Base-by-base conservation (phyloP, 208 protist genomes). In the Wallacemonas sp. region DNA sequence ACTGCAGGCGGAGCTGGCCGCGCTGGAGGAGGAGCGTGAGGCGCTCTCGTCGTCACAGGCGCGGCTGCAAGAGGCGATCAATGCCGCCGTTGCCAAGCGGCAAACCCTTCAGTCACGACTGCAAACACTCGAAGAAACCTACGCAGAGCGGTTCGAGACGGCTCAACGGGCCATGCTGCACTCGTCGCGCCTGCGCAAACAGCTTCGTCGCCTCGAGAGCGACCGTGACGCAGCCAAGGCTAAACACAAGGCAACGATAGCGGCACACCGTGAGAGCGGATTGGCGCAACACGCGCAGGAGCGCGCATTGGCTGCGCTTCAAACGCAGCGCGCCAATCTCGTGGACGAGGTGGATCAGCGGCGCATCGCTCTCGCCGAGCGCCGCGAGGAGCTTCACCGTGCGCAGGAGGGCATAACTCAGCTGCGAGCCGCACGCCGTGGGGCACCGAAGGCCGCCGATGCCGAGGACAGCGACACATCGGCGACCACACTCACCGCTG, bases 21-120 rank as follows among this genome's bases (percentile, higher is more conserved):
- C 54, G 39, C 52, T 76, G 32, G 73, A 66, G 42, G 32, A 58
- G 38, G 66, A 81, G 65, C 55, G 53, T 32, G 46, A 45, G 13
- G 73, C 67, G 46, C 58, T 68, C n/a, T 24, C 63, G 3, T 15
- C 57, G 6, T 15, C 72, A 32, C 63, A 81, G 45, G 32, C 66
- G 17, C 66, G 37, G 2, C 64, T 58, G 0, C 62, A 72, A 42
- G 46, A 70, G 53, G 22, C 37, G 3, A 45, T 44, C 26, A 30
- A n/a, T 34, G 15, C 8, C 53, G 21, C 33, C 59, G 61, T 26
- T 19, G 21, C 42, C 3, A 10, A 41, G 29, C 50, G 50, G 10
- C 30, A 57, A 19, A 19, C 5, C 5, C 29, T 37, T 0, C 50
- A 57, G n/a, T 27, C 24, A 19, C 50, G 29, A 13, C 30, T 57